Evolutionary conservation across 495 filamentous ascomycete genomes (phyloP).

Genomic region (Pseudomonodictys pantanalensis): DNA sequence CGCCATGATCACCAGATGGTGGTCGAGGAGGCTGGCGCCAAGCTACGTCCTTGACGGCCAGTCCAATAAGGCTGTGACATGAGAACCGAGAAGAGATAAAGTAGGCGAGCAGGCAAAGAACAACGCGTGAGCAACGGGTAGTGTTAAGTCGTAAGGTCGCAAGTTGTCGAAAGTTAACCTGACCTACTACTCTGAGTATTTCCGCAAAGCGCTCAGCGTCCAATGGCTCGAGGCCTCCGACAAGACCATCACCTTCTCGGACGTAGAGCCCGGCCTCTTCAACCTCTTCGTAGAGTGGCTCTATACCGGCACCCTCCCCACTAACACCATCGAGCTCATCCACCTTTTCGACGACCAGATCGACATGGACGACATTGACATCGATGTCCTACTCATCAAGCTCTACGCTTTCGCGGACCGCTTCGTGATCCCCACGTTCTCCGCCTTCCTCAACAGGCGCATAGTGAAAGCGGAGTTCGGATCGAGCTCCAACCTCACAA

Average conservation of each 20-base stretch:
- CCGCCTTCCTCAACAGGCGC: not conserved
- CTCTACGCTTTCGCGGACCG: not conserved
- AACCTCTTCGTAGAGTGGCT: slow-evolving; percentile 17
- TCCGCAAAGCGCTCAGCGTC: slow-evolving; percentile 1
- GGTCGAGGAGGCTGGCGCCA: too few species aligned
- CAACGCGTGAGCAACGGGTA: too few species aligned
- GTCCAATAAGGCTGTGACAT: not conserved
- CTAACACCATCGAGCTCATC: not conserved
- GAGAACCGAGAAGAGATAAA: not conserved
- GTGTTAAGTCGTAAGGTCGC: too few species aligned
- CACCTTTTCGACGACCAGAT: not conserved
- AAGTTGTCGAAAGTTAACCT: too few species aligned
- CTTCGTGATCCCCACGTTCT: not conserved
- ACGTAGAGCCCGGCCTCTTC: not conserved
- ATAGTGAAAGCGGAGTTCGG: not conserved
- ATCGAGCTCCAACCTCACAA: not conserved
- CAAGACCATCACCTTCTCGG: not conserved
- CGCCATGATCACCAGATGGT: too few species aligned
- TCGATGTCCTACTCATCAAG: not conserved
- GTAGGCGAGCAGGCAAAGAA: too few species aligned
- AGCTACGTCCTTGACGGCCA: too few species aligned
- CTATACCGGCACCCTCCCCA: not conserved
- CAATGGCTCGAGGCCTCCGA: not conserved
- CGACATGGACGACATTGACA: not conserved
- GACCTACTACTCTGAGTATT: slow-evolving; percentile 12